Evolutionary conservation across 2,329 filamentous ascomycete species (phyloP), one percentile per base, ranked within the genome.

Genomic region (Alternaria gaisen): DNA sequence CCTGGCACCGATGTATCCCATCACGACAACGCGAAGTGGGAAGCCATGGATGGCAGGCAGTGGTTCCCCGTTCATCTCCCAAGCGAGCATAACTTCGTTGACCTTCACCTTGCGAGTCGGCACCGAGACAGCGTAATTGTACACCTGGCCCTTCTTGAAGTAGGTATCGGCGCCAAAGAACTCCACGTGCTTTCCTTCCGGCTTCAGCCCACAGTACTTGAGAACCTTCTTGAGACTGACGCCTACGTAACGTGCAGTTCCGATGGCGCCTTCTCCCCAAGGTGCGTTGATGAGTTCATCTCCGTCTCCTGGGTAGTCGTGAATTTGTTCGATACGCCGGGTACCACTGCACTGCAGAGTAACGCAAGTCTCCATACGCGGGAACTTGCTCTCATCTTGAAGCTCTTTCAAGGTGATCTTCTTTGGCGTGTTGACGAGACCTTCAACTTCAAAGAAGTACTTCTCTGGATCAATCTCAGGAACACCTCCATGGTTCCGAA

Each of bases 141-240:
- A 86, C 0, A 85, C 82, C 44, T 89, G 79, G 16, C 84, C 83
- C 51, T 88, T 86, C 74, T 92, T 92, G 81, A 92, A 90, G 70
- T 92, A 92, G 0, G 88, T 90, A 58, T 92, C 90, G 1, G 87
- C 89, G 0, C 90, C 90, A 58, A 86, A 88, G 50, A 92, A 84
- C 66, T 92, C 89, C 12, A 92, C 75, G 64, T 92, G 88, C 59
- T 87, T 85, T 0, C 82, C 87, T 2, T 81, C 79, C 0, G 82
- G 77, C 24, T 79, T 72, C 2, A 91, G 77, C 0, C 89, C 90
- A 60, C 90, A 92, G 60, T 87, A 79, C 65, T 91, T 91, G 75
- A 92, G 88, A 2, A 92, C 81, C 67, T 89, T 90, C 71, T 91
- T 91, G 14, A 91, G 80, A 28, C 84, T 87, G 8, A 91, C 84